A percentile compares a stretch with the other conserved stretches of the same genome.
phyloP scores from a whole-genome alignment of 2,329 filamentous ascomycete genomes.

The Aureobasidium sp. region DNA sequence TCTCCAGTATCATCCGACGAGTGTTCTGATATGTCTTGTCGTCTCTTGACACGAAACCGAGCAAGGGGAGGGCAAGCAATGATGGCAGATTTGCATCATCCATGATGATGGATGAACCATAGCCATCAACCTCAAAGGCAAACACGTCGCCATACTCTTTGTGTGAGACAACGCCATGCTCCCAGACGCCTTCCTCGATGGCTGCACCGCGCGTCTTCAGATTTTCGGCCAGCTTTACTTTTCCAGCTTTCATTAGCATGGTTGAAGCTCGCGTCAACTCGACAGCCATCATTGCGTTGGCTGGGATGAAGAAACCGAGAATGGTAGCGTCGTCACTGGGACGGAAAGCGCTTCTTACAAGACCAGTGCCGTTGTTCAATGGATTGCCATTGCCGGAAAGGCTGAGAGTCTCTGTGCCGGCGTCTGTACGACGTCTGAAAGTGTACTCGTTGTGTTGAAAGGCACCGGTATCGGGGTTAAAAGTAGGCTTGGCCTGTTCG shows the following conservation, averaged over 20 bases:
- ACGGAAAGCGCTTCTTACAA: constrained; percentile 85
- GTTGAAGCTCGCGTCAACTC: constrained; percentile 70
- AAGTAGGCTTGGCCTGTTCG: constrained; percentile 74
- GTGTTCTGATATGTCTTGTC: constrained; percentile 82
- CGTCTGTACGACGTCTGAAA: constrained; percentile 72
- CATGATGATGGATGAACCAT: constrained; percentile 76
- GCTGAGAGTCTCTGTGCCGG: constrained; percentile 83
- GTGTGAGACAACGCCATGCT: constrained; percentile 74
- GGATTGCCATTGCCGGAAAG: constrained; percentile 85
- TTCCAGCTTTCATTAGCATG: constrained; percentile 57
- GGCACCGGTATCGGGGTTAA: constrained; percentile 57
- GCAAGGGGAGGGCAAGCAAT: constrained; percentile 66
- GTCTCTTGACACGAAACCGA: constrained; percentile 62
- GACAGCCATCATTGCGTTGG: constrained; percentile 92
- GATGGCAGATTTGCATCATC: constrained; percentile 86
- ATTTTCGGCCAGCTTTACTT: constrained; percentile 43
- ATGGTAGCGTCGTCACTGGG: constrained; percentile 94
- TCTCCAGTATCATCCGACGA: constrained; percentile 69
- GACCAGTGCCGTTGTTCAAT: constrained; percentile 71
- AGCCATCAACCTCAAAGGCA: constrained; percentile 83
- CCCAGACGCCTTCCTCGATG: constrained; percentile 72
- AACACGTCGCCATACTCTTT: constrained; percentile 72
- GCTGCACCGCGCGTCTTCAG: constrained; percentile 52
- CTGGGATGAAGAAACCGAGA: constrained; percentile 87
- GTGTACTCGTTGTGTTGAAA: constrained; percentile 74